Evolutionary conservation across 2,329 filamentous ascomycete genomes (phyloP).

Genomic region (Aspergillus quadrilineatus): DNA sequence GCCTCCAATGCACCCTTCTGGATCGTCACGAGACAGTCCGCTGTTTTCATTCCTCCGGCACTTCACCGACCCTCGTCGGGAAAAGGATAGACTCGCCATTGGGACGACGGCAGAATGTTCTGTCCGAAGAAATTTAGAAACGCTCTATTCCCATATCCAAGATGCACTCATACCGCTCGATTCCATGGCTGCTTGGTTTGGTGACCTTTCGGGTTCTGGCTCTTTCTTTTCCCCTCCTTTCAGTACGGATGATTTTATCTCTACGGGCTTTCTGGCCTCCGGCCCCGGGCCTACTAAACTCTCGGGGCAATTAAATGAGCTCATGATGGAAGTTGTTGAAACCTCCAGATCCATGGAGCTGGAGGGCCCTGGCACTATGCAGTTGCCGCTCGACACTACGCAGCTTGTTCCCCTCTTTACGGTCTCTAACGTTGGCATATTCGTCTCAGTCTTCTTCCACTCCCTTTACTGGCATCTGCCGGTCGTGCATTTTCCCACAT

Average conservation of each 20-base stretch:
- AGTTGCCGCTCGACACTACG: slow-evolving; percentile 16
- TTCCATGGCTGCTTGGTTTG: slow-evolving; percentile 17
- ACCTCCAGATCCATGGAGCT: slow-evolving; percentile 30
- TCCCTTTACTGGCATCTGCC: slow-evolving; percentile 35
- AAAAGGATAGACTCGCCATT: slow-evolving; percentile 31
- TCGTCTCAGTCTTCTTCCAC: slow-evolving; percentile 31
- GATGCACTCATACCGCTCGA: slow-evolving; percentile 25
- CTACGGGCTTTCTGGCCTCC: slow-evolving; percentile 18
- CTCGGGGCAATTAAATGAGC: slow-evolving; percentile 26
- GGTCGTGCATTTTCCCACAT: slow-evolving; percentile 33
- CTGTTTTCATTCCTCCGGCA: slow-evolving; percentile 31
- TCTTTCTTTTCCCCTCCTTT: slow-evolving; percentile 16
- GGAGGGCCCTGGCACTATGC: neutral
- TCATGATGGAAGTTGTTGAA: slow-evolving; percentile 28
- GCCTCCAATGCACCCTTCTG: slow-evolving; percentile 5
- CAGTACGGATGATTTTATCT: slow-evolving; percentile 18
- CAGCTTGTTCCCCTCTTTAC: slow-evolving; percentile 25
- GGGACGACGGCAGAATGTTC: slow-evolving; percentile 32
- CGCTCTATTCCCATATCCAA: slow-evolving; percentile 28
- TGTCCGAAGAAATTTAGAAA: slow-evolving; percentile 27
- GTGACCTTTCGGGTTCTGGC: slow-evolving; percentile 13
- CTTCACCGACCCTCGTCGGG: slow-evolving; percentile 29
- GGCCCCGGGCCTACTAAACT: slow-evolving; percentile 18
- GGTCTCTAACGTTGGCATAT: slow-evolving; percentile 27
- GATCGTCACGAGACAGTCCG: slow-evolving; percentile 1